A percentile compares a stretch with the other conserved stretches of the same genome.
Conservation (phyloP, 192 early-diverging fungal genomes). For the Rhizophagus clarus region DNA sequence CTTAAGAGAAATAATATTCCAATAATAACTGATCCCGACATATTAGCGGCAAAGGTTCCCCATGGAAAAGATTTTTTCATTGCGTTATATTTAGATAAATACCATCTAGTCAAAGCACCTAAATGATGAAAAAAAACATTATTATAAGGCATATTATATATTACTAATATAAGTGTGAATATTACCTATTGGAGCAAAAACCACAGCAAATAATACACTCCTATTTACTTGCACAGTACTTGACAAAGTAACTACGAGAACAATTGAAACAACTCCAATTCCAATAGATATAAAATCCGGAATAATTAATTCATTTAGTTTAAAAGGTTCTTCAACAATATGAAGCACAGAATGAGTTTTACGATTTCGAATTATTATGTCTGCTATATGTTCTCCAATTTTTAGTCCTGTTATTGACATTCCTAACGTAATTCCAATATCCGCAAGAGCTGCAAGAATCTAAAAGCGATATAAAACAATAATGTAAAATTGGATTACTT, state of each 20-base stretch:
- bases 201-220: conserved; percentile 44
- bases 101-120: conserved; percentile 55
- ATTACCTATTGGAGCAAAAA: conserved; percentile 51
- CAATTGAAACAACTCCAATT: conserved; percentile 42
- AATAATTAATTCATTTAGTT: neutral
- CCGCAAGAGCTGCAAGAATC: conserved; percentile 46
- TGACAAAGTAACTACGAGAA: conserved; percentile 39
- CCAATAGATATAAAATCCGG: conserved; percentile 8
- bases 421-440: conserved; percentile 50
- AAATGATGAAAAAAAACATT: neutral
- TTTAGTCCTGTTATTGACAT: conserved; percentile 48
- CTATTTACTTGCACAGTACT: conserved; percentile 19
- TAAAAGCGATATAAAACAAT: neutral
- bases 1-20: conserved; percentile 45
- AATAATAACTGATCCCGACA: conserved; percentile 47
- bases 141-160: neutral
- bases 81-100: conserved; percentile 48
- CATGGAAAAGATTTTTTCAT: conserved; percentile 40
- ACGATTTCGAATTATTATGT: conserved; percentile 27
- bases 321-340: neutral
- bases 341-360: neutral
- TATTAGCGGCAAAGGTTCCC: conserved; percentile 56
- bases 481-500: neutral
- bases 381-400: conserved; percentile 51
- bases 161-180: neutral